These are phyloP conservation scores for Zizania palustris DNA, from an alignment of 202 grass and related monocot species.

Conservation along the genomic window DNA sequence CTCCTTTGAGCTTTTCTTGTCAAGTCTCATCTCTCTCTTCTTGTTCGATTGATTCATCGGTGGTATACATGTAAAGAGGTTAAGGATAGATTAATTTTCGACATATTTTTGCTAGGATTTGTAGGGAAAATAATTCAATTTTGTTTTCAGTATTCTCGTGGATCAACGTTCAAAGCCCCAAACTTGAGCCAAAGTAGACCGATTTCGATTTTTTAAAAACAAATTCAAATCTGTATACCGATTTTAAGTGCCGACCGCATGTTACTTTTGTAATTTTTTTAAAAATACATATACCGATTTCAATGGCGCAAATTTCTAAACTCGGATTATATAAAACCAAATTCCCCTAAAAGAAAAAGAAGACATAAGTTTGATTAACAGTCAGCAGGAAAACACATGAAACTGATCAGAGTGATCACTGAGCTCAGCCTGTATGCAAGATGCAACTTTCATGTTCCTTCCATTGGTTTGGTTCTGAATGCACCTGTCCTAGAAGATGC, in stretches of 20 bases:
- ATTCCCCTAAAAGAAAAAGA: not conserved
- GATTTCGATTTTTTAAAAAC: too few relatives aligned
- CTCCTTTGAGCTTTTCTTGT: not conserved
- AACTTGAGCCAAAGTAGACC: too few relatives aligned
- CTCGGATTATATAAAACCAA: too few relatives aligned
- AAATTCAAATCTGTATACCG: too few relatives aligned
- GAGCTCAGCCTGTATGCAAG: not conserved
- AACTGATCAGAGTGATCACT: not conserved
- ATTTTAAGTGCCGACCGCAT: too few relatives aligned
- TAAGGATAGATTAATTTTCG: not conserved
- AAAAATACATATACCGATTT: too few relatives aligned
- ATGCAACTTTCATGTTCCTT: conserved; percentile 12
- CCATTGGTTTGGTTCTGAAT: not conserved
- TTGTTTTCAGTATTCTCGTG: too few relatives aligned
- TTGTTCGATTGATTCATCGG: not conserved
- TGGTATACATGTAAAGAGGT: not conserved
- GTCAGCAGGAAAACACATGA: not conserved
- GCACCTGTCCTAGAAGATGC: not conserved
- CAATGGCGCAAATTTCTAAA: too few relatives aligned
- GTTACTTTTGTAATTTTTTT: too few relatives aligned
- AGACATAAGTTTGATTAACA: not conserved
- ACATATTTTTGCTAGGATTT: not conserved
- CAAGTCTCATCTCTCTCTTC: not conserved
- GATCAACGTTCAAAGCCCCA: too few relatives aligned
- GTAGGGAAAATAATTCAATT: not conserved